Conservation (phyloP, 768 basidiomycete genomes). For the Gyrodon lividus region DNA sequence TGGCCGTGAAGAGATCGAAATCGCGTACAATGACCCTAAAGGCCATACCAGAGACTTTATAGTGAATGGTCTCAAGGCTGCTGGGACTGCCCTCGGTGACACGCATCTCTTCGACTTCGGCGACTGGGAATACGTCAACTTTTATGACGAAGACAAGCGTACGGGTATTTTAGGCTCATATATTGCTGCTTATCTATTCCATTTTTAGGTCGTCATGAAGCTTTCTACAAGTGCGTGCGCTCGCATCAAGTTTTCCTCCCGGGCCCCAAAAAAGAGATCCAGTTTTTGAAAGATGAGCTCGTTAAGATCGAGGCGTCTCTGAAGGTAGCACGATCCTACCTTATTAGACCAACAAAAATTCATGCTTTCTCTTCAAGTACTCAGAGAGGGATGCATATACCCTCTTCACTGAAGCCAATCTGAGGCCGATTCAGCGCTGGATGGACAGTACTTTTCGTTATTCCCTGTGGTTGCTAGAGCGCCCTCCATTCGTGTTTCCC, state of each 20-base stretch:
- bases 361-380: slow-evolving; percentile 50
- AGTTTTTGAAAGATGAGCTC: slow-evolving; percentile 69
- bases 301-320: slow-evolving; percentile 84
- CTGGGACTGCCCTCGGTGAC: slow-evolving; percentile 67
- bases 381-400: slow-evolving; percentile 66
- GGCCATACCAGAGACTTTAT: slow-evolving; percentile 77
- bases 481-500: slow-evolving; percentile 79
- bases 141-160: slow-evolving; percentile 57
- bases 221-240: slow-evolving; percentile 70
- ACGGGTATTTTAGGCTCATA: slow-evolving; percentile 18
- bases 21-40: slow-evolving; percentile 81
- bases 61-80: slow-evolving; percentile 78
- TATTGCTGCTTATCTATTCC: neutral
- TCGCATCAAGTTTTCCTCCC: slow-evolving; percentile 59
- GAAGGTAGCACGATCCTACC: slow-evolving; percentile 56
- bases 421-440: slow-evolving; percentile 90
- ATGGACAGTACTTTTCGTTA: slow-evolving; percentile 68
- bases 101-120: slow-evolving; percentile 58
- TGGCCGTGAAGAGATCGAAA: slow-evolving; percentile 65
- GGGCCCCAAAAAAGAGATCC: slow-evolving; percentile 39
- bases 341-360: neutral
- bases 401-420: slow-evolving; percentile 70
- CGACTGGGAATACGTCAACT: slow-evolving; percentile 74
- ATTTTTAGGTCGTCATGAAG: slow-evolving; percentile 72
- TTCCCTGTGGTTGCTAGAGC: slow-evolving; percentile 89